These are phyloP conservation scores for Scleroderma bovista DNA, from an alignment of 768 basidiomycete species.

Conservation along the genomic window DNA sequence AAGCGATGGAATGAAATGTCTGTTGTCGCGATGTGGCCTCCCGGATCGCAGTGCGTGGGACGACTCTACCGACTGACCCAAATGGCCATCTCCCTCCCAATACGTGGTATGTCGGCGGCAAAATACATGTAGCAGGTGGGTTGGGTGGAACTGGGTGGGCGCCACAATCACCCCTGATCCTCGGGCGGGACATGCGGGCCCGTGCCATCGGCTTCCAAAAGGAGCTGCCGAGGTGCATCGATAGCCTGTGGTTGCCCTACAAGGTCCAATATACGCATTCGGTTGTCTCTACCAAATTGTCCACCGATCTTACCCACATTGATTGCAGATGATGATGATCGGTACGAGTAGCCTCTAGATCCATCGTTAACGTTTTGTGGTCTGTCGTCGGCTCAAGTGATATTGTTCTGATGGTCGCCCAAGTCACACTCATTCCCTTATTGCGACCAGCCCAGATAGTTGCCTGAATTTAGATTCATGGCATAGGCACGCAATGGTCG, in stretches of 20 bases:
- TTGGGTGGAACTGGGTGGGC: background rate
- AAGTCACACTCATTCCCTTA: background rate
- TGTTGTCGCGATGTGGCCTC: no score
- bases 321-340: background rate
- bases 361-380: background rate
- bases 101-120: background rate
- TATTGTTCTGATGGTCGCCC: background rate
- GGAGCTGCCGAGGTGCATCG: conserved; percentile 23
- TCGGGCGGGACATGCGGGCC: conserved; percentile 4
- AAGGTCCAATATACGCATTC: conserved; percentile 1
- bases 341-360: background rate
- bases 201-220: conserved; percentile 11
- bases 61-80: no score
- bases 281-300: background rate
- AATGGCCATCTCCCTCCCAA: no score
- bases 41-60: conserved; percentile 4
- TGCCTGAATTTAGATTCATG: no score
- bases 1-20: no score
- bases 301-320: background rate
- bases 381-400: background rate
- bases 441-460: background rate
- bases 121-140: background rate
- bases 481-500: no score
- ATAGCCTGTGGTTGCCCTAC: conserved; percentile 10
- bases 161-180: background rate